Conservation (phyloP, 805 yeast species). For the Blastobotrys mokoenaii region DNA sequence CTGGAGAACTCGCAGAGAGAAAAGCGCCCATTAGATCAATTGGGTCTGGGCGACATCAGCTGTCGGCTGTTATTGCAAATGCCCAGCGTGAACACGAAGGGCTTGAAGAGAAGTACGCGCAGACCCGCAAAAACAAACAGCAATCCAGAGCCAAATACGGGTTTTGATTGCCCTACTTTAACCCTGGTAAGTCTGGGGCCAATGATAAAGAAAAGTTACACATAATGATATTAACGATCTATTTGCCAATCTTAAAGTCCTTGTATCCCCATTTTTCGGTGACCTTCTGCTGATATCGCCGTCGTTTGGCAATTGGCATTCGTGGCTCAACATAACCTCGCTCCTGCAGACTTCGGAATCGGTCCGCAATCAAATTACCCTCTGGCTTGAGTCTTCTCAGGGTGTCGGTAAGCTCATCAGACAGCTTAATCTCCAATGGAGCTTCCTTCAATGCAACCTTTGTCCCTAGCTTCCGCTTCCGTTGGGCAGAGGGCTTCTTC, state of each 20-base stretch:
- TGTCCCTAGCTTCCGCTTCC: slow-evolving; percentile 31
- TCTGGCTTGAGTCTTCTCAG: slow-evolving; percentile 81
- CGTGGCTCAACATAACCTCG: slow-evolving; percentile 84
- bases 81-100: slow-evolving; percentile 28
- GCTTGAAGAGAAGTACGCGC: slow-evolving; percentile 24
- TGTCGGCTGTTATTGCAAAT: slow-evolving; percentile 22
- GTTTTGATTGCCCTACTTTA: neutral
- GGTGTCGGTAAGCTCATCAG: slow-evolving; percentile 82
- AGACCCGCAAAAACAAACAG: too few relatives aligned
- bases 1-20: slow-evolving; percentile 18
- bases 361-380: slow-evolving; percentile 77
- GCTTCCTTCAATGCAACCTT: slow-evolving; percentile 40
- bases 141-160: slow-evolving; percentile 5
- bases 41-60: slow-evolving; percentile 29
- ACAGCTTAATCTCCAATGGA: slow-evolving; percentile 65
- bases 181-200: too few relatives aligned
- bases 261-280: slow-evolving; percentile 93
- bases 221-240: neutral
- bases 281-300: slow-evolving; percentile 62
- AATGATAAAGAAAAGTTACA: too few relatives aligned
- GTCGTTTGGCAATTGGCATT: slow-evolving; percentile 54
- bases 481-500: slow-evolving; percentile 22
- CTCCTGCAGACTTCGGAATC: slow-evolving; percentile 72
- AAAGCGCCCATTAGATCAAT: slow-evolving; percentile 22
- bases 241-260: slow-evolving; percentile 42